phyloP scores from a whole-genome alignment of 2,329 filamentous ascomycete species.

The Fusarium sublunatum region DNA sequence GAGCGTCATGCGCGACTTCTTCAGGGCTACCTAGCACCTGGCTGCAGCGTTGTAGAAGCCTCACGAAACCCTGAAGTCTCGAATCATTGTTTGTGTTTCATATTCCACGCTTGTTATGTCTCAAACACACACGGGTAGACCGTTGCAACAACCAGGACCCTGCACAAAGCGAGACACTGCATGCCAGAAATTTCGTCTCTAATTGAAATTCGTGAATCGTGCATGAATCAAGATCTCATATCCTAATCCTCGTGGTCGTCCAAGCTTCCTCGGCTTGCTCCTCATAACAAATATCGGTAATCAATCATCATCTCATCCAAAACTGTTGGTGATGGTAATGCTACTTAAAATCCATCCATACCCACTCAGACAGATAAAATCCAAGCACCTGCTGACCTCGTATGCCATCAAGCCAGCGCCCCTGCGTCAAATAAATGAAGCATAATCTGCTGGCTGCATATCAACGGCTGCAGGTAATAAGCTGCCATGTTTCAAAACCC shows the following conservation, averaged over 20 bases:
- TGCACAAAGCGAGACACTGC: constrained; percentile 13
- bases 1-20: constrained; percentile 13
- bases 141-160: neutral
- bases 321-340: constrained; percentile 1
- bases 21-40: neutral
- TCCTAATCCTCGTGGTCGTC: constrained; percentile 1
- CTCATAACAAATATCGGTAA: constrained; percentile 2
- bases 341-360: constrained; percentile 18
- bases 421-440: constrained; percentile 34
- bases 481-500: constrained; percentile 20
- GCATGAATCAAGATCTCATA: constrained; percentile 13
- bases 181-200: constrained; percentile 6
- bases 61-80: constrained; percentile 5
- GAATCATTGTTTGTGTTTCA: constrained; percentile 26
- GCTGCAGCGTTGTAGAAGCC: neutral
- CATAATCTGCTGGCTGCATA: constrained; percentile 20
- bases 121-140: constrained; percentile 20
- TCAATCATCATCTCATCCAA: neutral
- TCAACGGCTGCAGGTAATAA: constrained; percentile 12
- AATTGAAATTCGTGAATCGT: constrained; percentile 31
- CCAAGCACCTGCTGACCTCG: constrained; percentile 14
- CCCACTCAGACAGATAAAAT: constrained; percentile 18
- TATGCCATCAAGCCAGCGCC: constrained; percentile 8
- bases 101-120: constrained; percentile 14
- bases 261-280: neutral